Evolutionary conservation across 305 asterid genomes (phyloP), one percentile per base, ranked within the genome.

Genomic region (Rubia peregrina): DNA sequence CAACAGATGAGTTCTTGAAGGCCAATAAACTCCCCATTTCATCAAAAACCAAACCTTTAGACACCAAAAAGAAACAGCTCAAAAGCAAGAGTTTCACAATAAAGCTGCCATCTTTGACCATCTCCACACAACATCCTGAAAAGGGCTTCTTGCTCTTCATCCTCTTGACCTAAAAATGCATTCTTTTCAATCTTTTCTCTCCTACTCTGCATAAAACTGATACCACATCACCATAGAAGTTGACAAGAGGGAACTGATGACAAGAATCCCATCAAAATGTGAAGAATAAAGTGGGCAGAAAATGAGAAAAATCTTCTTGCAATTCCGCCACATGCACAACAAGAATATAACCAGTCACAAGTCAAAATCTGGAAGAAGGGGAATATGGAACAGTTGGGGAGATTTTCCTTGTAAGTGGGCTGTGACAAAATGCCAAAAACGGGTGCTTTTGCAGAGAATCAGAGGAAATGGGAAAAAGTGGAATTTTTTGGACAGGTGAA

Each of bases 1-100:
- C 79, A 63, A 92, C 67, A 21, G 98, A 92, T 26, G 90, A 87
- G 30, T 75, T 36, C 80, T 82, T 92, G 81, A 92, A 92, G 69
- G 89, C 84, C 65, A 88, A 46, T 59, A 92, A 81, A 11, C 49
- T 78, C 71, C 64, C 65, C 26, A 60, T 84, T 73, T 91, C 89
- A 67, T 78, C 77, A 46, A 83, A 63, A 57, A 49, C 65, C 71
- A 85, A 69, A 33, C 83, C 96, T 72, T 71, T 75, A 51, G 76
- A 82, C 19, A 69, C 87, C 76, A 44, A 60, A 65, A 78, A 69
- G 79, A 63, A 76, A 63, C 84, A 77, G 14, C 78, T 63, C 79
- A 81, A 21, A 22, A 86, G 56, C 56, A 86, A 42, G 63, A 82
- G 56, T 49, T 75, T 68, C 57, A 84, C 46, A 70, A 51, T 16